phyloP scores from a whole-genome alignment of 176 grass and related monocot genomes.

The Echinochloa phyllopogon region DNA sequence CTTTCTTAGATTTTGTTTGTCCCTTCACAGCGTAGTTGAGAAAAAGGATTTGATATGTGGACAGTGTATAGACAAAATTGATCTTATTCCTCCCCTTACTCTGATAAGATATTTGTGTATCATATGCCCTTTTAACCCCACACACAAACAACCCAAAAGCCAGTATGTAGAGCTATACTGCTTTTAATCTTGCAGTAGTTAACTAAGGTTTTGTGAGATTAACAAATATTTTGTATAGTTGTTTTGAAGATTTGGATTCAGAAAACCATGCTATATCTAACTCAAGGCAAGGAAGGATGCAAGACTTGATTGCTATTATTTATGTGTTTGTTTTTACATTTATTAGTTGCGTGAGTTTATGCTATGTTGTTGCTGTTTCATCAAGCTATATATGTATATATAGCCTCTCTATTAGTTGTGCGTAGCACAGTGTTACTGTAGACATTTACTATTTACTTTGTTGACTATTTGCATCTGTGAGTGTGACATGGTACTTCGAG shows the following conservation, averaged over 20 bases:
- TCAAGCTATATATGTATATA: neutral
- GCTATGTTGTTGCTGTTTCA: neutral
- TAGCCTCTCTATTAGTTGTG: neutral
- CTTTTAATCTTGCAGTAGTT: neutral
- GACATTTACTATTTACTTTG: neutral
- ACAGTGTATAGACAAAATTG: conserved; percentile 25
- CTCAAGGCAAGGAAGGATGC: neutral
- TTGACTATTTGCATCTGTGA: neutral
- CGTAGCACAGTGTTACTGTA: neutral
- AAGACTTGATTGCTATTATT: neutral
- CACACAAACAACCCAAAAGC: conserved; percentile 15
- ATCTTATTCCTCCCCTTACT: conserved; percentile 13
- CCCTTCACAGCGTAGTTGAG: conserved; percentile 32
- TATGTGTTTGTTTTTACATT: neutral
- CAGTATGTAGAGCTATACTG: neutral
- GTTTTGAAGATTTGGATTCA: neutral
- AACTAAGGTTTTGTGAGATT: conserved; percentile 9
- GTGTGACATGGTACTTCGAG: neutral
- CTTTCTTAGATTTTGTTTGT: conserved; percentile 36
- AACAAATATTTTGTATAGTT: neutral
- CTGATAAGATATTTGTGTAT: neutral
- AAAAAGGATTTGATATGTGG: conserved; percentile 6
- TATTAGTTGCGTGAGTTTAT: neutral
- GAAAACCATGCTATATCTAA: neutral
- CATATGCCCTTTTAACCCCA: neutral